Evolutionary conservation across 2,329 filamentous ascomycete genomes (phyloP), one percentile per base, ranked within the genome.

Genomic region (Myriosclerotinia duriaeana): DNA sequence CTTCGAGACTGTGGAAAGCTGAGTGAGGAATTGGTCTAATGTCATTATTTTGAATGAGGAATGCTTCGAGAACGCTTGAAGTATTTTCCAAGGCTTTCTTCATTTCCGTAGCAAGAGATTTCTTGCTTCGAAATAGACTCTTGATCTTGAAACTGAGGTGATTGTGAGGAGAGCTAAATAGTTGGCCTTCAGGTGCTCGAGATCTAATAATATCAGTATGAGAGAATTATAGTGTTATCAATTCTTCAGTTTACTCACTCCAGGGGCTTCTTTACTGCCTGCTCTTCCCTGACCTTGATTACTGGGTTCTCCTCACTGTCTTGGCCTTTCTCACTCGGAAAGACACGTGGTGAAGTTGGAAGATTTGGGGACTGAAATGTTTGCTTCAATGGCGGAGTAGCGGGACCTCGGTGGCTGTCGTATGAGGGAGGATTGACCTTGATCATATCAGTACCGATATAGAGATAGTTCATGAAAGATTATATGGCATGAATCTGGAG

Each of bases 61-160:
- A 73, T 1, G 72, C 74, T n/a, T 67, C 34, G 26, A 75, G 69
- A 20, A 66, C 56, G 38, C 69, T 72, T 26, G 72, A 66, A 1
- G 68, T 67, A 42, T 70, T 65, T n/a, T 61, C 62, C 17, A 75
- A 67, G 4, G 60, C 60, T 52, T 65, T 64, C 17, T 67, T 69
- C 69, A 75, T 74, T 58, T 75, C 74, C 17, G 61, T 44, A 53
- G 72, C 73, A 40, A 74, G 73, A 22, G 73, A 74, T 20, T 70
- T 48, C 62, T 73, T 74, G 62, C 71, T 73, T 56, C 71, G 65
- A 67, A 75, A 74, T 6, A 74, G 42, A 30, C 61, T 72, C 61
- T 68, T 73, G 26, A 74, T 40, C 54, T 71, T 74, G 56, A 74
- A 73, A 8, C 64, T 61, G 22, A 74, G 44, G 9, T 66, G 53